Evolutionary conservation across 176 grass and related monocot species (phyloP), one percentile per base, ranked within the genome.

Genomic region (Poa pratensis): DNA sequence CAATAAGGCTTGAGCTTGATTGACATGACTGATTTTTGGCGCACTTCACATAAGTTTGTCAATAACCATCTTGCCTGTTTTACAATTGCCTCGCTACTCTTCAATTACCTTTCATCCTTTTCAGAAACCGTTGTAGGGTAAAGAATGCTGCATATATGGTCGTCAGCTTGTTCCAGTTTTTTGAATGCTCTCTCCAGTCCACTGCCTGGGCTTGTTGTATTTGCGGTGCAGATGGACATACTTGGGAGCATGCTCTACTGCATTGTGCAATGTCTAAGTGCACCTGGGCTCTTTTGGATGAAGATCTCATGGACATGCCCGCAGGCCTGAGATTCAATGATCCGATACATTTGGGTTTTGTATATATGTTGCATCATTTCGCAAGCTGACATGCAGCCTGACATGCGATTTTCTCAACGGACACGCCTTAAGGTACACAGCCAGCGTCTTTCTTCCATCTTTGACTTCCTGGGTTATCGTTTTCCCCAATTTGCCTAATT

Each of bases 61-160:
- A 40, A 65, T 80, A 80, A 49, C 3, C 4, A 50, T 32, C 40
- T 15, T 6, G 14, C 18, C 12, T 74, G 71, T 51, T 30, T 28
- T 51, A 74, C 24, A 30, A 24, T 45, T 79, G 58, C 17, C 20
- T 64, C 16, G 64, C 22, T 28, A 45, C 57, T 46, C 57, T 63
- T 24, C 55, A n/a, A 61, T 17, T 26, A 28, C 27, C 77, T 27
- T 35, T 10, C 26, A 19, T 79, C 39, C 77, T 79, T 63, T 79
- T 26, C 39, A 63, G 54, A 43, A 45, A 45, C 57, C 14, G 1
- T 46, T 46, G 39, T 22, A 46, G 57, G 3, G 40, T 28, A 27
- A 62, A 45, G 15, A 28, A 79, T 7, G 27, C 57, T 62, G 57
- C 37, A 62, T 60, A 22, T 10, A 28, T 16, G 22, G n/a, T 3